Conservation (phyloP, 768 basidiomycete genomes). For the Mycena polygramma region DNA sequence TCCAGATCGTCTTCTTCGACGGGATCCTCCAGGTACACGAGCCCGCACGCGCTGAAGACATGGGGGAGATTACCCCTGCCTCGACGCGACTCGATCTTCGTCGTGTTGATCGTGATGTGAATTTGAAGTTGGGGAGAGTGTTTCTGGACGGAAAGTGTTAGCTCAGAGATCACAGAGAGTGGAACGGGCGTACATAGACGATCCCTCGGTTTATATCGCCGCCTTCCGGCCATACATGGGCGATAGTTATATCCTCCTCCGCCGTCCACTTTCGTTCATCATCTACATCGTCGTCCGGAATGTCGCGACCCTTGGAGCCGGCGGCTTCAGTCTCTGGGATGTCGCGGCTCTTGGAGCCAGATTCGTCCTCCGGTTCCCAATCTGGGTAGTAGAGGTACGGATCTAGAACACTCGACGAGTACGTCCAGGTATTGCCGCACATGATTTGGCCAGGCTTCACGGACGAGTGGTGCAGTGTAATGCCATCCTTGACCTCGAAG, state of each 20-base stretch:
- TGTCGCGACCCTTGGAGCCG: conserved; percentile 55
- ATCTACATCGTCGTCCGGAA: conserved; percentile 51
- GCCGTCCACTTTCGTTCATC: conserved; percentile 76
- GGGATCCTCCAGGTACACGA: conserved; percentile 50
- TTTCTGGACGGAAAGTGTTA: conserved; percentile 53
- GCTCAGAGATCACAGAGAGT: neutral
- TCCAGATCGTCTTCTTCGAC: conserved; percentile 41
- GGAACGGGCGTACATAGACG: conserved; percentile 62
- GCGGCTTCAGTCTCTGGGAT: conserved; percentile 40
- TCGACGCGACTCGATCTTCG: conserved; percentile 63
- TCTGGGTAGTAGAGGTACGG: conserved; percentile 62
- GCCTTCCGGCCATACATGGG: conserved; percentile 69
- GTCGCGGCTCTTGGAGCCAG: conserved; percentile 58
- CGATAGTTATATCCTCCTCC: conserved; percentile 75
- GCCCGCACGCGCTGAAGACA: conserved; percentile 68
- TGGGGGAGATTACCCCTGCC: conserved; percentile 73
- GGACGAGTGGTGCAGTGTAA: conserved; percentile 55
- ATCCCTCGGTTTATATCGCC: conserved; percentile 61
- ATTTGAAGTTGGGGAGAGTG: conserved; percentile 65
- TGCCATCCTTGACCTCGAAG: conserved; percentile 70
- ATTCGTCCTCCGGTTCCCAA: conserved; percentile 45
- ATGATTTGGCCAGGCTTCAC: conserved; percentile 68
- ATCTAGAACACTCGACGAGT: conserved; percentile 66
- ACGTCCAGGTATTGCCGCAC: conserved; percentile 59
- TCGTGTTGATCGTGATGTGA: conserved; percentile 74